Percentiles rank a stretch among this genome's conserved stretches.
These are phyloP conservation scores for Euphorbia lathyris DNA, from an alignment of 345 rosid genomes.

Conservation along the genomic window DNA sequence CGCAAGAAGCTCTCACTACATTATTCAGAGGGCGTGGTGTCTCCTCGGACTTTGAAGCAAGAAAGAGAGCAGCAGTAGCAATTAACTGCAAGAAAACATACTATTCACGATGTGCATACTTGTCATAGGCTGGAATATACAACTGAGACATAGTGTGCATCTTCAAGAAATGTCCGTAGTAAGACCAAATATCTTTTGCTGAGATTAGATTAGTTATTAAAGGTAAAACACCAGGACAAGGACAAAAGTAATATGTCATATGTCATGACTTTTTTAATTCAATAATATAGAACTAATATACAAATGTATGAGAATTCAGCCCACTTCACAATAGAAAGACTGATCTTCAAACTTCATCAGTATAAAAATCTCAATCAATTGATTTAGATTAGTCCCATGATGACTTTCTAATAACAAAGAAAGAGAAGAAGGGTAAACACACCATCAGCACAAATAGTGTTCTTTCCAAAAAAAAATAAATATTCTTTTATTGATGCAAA, in stretches of 20 bases:
- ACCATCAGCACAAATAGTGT: neutral
- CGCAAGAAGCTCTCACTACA: slow-evolving; percentile 53
- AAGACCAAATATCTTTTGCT: neutral
- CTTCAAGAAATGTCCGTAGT: neutral
- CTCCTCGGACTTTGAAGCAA: slow-evolving; percentile 81
- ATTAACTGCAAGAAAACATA: slow-evolving; percentile 47
- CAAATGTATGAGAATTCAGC: neutral
- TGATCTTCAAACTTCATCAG: neutral
- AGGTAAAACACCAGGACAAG: neutral
- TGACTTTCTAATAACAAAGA: neutral
- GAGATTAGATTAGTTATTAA: neutral
- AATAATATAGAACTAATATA: neutral
- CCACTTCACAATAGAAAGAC: neutral
- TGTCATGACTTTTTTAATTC: neutral
- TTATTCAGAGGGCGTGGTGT: slow-evolving; percentile 69
- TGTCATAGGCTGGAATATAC: neutral
- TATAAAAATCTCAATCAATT: neutral
- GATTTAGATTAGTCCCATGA: neutral
- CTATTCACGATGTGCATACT: slow-evolving; percentile 9
- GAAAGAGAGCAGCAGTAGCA: slow-evolving; percentile 76
- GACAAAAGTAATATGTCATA: neutral
- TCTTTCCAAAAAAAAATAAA: neutral
- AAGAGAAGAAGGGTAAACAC: neutral
- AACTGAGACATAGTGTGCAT: neutral
- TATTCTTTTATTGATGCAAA: neutral